Base-by-base conservation (phyloP, 768 basidiomycete species). In the Rhizopogon vesiculosus region DNA sequence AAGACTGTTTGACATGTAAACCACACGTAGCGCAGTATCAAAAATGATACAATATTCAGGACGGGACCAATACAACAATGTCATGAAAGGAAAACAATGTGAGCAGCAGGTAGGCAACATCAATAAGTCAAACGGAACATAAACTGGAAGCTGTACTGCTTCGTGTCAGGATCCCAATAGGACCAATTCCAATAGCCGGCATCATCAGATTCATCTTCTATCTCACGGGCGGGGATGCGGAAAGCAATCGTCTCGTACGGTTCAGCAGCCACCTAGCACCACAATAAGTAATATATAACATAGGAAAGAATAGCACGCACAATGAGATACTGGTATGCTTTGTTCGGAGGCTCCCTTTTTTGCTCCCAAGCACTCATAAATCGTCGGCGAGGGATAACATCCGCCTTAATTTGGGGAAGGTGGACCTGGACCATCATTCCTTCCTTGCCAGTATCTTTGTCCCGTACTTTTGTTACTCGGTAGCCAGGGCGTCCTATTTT, bases 311-410 rank as follows among this genome's bases (percentile, higher is more conserved):
- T 22, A 51, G 18, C 15, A 83, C 94, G 64, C 64, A 98, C 96
- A 57, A 98, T 91, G 64, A 98, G 83, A 73, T 98, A 98, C 68
- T 98, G 97, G 71, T 96, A 95, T 12, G 93, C 89, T 70, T 93
- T 88, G 78, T 98, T 98, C 1, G 94, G 94, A 10, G 89, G 86
- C 71, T 98, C 96, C 63, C 87, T 78, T 69, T 92, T 91, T 73
- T 98, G 97, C 72, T 98, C 96, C 86, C 94, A 99, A 59, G 92
- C 89, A 65, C 90, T 93, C 95, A 97, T 98, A 73, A 97, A 96
- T 50, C 95, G 81, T 59, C 92, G 78, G 53, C 92, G 79, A 42
- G 97, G 97, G 40, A 85, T 72, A 50, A 94, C 89, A 28, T 80
- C 93, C 6, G 83, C 72, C 72, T 93, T 95, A 63, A 98, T 92